Conservation (phyloP, 768 basidiomycete species). For the Naematelia aurantialba region DNA sequence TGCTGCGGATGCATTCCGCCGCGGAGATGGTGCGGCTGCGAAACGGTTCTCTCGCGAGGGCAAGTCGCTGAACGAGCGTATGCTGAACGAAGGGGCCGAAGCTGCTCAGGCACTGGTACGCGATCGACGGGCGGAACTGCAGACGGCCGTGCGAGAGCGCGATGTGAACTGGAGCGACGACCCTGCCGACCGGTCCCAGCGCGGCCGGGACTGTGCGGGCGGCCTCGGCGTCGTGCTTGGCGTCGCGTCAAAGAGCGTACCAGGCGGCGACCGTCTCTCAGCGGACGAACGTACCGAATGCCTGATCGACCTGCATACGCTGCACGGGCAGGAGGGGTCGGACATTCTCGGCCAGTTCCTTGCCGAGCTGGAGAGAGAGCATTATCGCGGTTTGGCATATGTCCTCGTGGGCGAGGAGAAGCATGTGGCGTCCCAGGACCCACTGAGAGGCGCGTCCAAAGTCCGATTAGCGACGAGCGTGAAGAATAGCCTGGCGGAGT, state of each 20-base stretch:
- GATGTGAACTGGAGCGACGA: conserved; percentile 67
- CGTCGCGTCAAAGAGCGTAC: conserved; percentile 59
- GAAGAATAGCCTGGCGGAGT: conserved; percentile 84
- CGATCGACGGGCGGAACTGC: conserved; percentile 71
- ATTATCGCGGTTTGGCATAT: conserved; percentile 83
- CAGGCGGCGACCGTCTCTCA: conserved; percentile 58
- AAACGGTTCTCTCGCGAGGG: conserved; percentile 92
- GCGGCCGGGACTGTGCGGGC: conserved; percentile 73
- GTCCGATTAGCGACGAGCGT: conserved; percentile 79
- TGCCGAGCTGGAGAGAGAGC: conserved; percentile 80
- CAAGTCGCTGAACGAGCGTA: conserved; percentile 85
- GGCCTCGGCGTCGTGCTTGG: conserved; percentile 84
- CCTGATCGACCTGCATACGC: conserved; percentile 83
- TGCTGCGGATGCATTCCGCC: conserved; percentile 92
- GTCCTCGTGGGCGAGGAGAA: conserved; percentile 92
- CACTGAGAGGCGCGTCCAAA: conserved; percentile 73
- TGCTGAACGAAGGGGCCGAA: conserved; percentile 76
- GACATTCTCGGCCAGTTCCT: conserved; percentile 87
- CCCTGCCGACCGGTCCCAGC: conserved; percentile 66
- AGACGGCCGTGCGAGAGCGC: conserved; percentile 68
- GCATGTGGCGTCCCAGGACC: conserved; percentile 88
- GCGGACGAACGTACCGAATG: conserved; percentile 87
- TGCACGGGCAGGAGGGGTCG: conserved; percentile 89
- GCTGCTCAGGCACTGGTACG: conserved; percentile 81
- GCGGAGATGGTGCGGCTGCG: conserved; percentile 92